Base-by-base conservation (phyloP, 129 eudicot species). In the Ambrosia trifida region DNA sequence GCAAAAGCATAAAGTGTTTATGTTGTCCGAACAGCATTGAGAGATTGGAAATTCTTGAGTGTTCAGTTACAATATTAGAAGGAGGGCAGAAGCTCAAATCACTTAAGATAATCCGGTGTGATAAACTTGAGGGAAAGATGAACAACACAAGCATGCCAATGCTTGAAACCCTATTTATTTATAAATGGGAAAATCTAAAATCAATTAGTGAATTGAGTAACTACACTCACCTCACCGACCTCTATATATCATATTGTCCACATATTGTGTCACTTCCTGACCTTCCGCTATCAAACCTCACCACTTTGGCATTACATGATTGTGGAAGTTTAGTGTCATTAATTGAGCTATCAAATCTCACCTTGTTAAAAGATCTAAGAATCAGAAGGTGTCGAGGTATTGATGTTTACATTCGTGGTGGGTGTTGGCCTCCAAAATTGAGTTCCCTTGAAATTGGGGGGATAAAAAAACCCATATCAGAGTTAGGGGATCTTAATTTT, bases 391-490 rank as follows among this genome's bases (percentile, higher is more conserved):
- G 80, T 66, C 69, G 17, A 41, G 32, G 36, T 0, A 16, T 76
- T 12, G 68, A 53, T 49, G 52, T 19, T 52, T 66, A 54, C 2
- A 66, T 66, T 56, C 51, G 68, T 17, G 14, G 20, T 45, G 51
- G 50, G 10, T 13, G 61, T 30, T 53, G 66, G 79, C 72, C 79
- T 64, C 79, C 66, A 2, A 64, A 65, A 16, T 43, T 74, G 43
- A 3, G 4, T 18, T 3, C 0, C 17, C 64, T 75, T 24, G 1
- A 0, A n/a, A 40, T 35, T 3, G 61, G 72, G 5, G 5, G 62
- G 28, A 12, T 65, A 19, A 65, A 14, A 20, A 63, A 49, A 19
- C 57, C 51, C 43, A 41, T 45, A 4, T 30, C 40, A n/a, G 45
- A 28, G 54, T 75, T 66, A 73, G 79, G 66, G 2, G 40, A 38